These are phyloP conservation scores for Fusarium sp. DNA, from an alignment of 2,329 filamentous ascomycete species.

Conservation along the genomic window DNA sequence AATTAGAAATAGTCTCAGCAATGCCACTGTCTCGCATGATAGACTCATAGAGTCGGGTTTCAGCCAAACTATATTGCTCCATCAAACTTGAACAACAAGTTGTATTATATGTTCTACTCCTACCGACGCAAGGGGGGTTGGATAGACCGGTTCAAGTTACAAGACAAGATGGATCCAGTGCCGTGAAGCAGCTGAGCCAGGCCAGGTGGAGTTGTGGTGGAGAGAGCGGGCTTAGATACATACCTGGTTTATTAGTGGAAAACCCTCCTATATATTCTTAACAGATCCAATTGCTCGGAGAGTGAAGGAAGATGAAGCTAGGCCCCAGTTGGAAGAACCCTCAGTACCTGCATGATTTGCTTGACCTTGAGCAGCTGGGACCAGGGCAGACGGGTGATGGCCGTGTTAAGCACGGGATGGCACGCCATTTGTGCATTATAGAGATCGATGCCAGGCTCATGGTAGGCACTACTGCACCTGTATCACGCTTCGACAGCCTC, in stretches of 20 bases:
- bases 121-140: too few relatives aligned
- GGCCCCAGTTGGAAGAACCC: constrained; percentile 14
- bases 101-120: too few relatives aligned
- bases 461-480: background rate
- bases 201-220: constrained; percentile 16
- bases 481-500: background rate
- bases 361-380: constrained; percentile 36
- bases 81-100: too few relatives aligned
- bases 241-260: background rate
- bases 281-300: background rate
- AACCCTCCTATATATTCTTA: background rate
- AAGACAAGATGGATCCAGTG: constrained; percentile 4
- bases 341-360: constrained; percentile 44
- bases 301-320: background rate
- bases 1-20: too few relatives aligned
- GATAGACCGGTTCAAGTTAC: background rate
- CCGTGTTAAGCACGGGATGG: constrained; percentile 38
- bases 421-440: constrained; percentile 43
- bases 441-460: constrained; percentile 21
- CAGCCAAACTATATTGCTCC: too few relatives aligned
- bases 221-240: constrained; percentile 5
- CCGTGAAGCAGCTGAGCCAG: background rate
- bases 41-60: too few relatives aligned
- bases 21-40: too few relatives aligned
- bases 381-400: constrained; percentile 39